Evolutionary conservation across 805 yeast species (phyloP).

Genomic region (Myxozyma kluyveri): DNA sequence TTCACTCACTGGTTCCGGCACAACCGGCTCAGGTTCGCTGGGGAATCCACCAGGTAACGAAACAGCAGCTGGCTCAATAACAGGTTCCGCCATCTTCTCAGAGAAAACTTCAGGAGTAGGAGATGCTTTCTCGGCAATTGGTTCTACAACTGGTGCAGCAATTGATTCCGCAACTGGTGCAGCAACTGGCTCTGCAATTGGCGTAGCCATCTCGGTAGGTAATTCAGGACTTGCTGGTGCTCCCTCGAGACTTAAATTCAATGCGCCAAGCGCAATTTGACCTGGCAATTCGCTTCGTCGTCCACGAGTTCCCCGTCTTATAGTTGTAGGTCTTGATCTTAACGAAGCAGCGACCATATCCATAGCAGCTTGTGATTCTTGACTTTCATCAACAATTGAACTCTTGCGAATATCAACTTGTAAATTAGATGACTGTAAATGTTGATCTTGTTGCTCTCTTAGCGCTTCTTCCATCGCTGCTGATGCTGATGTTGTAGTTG

Average conservation of each 20-base stretch:
- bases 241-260: not conserved
- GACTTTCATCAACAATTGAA: conserved; percentile 32
- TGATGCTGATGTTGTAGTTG: conserved; percentile 15
- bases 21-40: not conserved
- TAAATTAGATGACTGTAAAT: conserved; percentile 12
- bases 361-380: conserved; percentile 35
- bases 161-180: not conserved
- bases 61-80: not conserved
- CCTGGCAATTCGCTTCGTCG: conserved; percentile 34
- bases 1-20: not conserved
- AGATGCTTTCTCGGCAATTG: not conserved
- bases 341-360: conserved; percentile 36
- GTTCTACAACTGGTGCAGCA: not conserved
- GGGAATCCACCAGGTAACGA: not conserved
- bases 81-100: not conserved
- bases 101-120: not conserved
- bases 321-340: conserved; percentile 35
- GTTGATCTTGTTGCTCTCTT: not conserved
- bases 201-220: conserved; percentile 2
- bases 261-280: conserved; percentile 23
- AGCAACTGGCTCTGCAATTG: not conserved
- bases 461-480: conserved; percentile 3
- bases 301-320: conserved; percentile 34
- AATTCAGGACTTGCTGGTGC: not conserved
- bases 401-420: conserved; percentile 32